phyloP scores from a whole-genome alignment of 495 filamentous ascomycete genomes.

The Xylaria venustula region DNA sequence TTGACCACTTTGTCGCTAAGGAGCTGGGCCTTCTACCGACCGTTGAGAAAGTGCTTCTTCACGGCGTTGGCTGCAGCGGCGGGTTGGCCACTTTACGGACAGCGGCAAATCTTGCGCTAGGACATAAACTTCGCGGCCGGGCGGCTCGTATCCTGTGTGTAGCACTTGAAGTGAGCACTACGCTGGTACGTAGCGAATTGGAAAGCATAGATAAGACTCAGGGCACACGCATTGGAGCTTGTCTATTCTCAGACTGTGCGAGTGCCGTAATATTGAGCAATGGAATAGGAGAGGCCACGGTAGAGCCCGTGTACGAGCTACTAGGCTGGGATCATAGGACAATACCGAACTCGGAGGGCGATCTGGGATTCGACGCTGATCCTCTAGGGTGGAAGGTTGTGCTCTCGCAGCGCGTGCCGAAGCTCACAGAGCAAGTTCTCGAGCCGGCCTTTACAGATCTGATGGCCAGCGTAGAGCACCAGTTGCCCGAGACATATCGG shows the following conservation, averaged over 20 bases:
- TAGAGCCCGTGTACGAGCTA: conserved; percentile 50
- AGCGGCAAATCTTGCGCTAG: conserved; percentile 60
- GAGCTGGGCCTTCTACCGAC: conserved; percentile 46
- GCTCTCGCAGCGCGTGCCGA: conserved; percentile 56
- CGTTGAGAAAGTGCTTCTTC: conserved; percentile 59
- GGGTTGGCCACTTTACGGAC: conserved; percentile 62
- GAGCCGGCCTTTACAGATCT: conserved; percentile 50
- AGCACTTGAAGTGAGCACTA: conserved; percentile 60
- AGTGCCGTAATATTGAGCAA: conserved; percentile 60
- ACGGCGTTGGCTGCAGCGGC: conserved; percentile 62
- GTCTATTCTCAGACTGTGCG: conserved; percentile 64
- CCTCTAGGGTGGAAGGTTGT: conserved; percentile 63
- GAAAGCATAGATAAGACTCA: conserved; percentile 52
- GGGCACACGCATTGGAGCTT: conserved; percentile 55
- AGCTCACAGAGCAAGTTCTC: conserved; percentile 46
- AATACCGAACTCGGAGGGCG: conserved; percentile 53
- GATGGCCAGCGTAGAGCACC: conserved; percentile 34
- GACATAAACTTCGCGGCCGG: conserved; percentile 48
- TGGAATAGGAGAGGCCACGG: conserved; percentile 37
- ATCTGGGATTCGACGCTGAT: conserved; percentile 61
- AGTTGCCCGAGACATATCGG: conserved; percentile 39
- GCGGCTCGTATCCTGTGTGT: conserved; percentile 58
- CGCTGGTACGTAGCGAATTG: conserved; percentile 58
- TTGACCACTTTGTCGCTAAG: conserved; percentile 61
- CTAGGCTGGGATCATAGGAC: conserved; percentile 59